Evolutionary conservation across 2,329 filamentous ascomycete species (phyloP).

Genomic region (Botrytis byssoidea): DNA sequence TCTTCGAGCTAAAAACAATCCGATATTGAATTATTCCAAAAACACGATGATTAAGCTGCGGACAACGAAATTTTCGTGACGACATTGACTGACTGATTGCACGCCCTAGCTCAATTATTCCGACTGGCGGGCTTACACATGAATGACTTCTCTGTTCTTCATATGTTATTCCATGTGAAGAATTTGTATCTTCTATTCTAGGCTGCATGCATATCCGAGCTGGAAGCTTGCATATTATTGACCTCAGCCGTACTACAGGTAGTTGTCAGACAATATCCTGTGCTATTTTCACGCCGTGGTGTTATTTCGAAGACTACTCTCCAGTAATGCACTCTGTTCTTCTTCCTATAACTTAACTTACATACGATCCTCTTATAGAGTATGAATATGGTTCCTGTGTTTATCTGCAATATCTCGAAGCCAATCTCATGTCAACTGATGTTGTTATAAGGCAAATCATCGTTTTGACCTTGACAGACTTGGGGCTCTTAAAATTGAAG

Average conservation of each 20-base stretch:
- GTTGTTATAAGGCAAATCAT: neutral
- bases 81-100: neutral
- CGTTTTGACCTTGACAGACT: neutral
- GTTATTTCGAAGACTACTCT: neutral
- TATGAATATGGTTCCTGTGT: neutral
- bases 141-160: neutral
- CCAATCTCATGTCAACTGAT: neutral
- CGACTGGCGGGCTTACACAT: neutral
- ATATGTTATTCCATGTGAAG: neutral
- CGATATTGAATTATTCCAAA: neutral
- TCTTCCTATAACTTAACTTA: neutral
- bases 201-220: slow-evolving; percentile 15
- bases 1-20: neutral
- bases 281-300: neutral
- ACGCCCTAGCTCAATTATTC: neutral
- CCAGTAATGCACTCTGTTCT: neutral
- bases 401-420: neutral
- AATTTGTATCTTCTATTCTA: neutral
- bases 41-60: neutral
- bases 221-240: slow-evolving; percentile 16
- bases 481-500: neutral
- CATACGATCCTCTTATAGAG: too few relatives aligned
- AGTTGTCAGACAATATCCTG: neutral
- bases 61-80: neutral
- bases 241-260: neutral